Evolutionary conservation across 2,329 filamentous ascomycete species (phyloP).

Genomic region (Neopestalotiopsis sp.): DNA sequence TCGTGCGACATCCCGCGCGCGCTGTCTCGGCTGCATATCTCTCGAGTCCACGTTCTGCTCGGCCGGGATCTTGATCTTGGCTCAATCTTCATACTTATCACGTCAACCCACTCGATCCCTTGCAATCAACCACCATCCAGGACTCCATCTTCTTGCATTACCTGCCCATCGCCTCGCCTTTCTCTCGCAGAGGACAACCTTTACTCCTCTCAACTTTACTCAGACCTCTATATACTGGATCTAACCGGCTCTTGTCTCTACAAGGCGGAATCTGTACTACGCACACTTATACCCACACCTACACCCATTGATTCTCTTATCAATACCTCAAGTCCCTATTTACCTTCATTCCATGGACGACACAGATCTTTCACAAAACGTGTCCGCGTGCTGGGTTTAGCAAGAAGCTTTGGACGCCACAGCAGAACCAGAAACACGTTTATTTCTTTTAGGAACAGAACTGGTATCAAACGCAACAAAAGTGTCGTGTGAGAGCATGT

Average conservation of each 20-base stretch:
- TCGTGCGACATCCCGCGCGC: conserved; percentile 17
- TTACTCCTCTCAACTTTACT: no score
- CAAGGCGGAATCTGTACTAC: no score
- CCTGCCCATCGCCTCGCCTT: not conserved
- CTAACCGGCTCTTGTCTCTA: no score
- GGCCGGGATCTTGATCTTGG: conserved; percentile 8
- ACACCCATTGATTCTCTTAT: not conserved
- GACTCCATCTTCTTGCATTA: not conserved
- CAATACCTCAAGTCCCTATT: not conserved
- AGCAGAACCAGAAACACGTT: not conserved
- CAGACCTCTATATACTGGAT: no score
- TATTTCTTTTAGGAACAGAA: not conserved
- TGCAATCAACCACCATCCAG: not conserved
- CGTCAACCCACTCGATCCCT: conserved; percentile 12
- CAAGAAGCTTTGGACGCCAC: conserved; percentile 24
- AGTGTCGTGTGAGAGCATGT: conserved; percentile 27
- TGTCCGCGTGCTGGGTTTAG: conserved; percentile 31
- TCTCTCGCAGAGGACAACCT: not conserved
- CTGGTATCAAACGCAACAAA: not conserved
- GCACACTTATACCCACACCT: not conserved
- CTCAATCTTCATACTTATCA: conserved; percentile 17
- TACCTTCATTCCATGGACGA: conserved; percentile 37
- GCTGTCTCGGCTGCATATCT: conserved; percentile 11
- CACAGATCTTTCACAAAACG: conserved; percentile 24
- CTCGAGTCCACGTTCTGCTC: not conserved